Evolutionary conservation across 768 basidiomycete species (phyloP).

Genomic region (Melanogaster broomeanus): DNA sequence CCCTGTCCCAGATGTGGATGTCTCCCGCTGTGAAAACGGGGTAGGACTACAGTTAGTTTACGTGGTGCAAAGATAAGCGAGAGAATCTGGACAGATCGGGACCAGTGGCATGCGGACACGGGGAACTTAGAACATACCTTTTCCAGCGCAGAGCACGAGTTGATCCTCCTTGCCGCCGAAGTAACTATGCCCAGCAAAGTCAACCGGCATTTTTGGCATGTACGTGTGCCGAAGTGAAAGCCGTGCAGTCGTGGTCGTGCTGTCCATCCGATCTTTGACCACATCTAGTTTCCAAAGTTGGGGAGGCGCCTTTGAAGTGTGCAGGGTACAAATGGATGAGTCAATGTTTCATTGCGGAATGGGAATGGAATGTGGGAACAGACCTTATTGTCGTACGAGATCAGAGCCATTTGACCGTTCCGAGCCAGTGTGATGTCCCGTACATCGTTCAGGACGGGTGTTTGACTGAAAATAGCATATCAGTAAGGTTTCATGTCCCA

Average conservation of each 20-base stretch:
- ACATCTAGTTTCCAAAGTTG: constrained; percentile 69
- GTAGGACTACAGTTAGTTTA: neutral
- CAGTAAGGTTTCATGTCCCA: neutral
- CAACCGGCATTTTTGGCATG: constrained; percentile 63
- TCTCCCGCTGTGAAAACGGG: constrained; percentile 54
- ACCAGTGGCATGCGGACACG: neutral
- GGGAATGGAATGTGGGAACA: neutral
- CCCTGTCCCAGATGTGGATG: constrained; percentile 80
- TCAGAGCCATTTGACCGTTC: constrained; percentile 60
- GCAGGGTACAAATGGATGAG: neutral
- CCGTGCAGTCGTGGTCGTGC: constrained; percentile 20
- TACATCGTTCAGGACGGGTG: constrained; percentile 72
- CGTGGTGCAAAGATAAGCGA: neutral
- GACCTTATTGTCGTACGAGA: constrained; percentile 77
- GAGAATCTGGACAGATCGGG: neutral
- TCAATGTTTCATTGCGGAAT: neutral
- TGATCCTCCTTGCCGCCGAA: constrained; percentile 76
- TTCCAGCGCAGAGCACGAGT: constrained; percentile 71
- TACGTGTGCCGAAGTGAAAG: constrained; percentile 61
- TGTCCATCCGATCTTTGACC: constrained; percentile 48
- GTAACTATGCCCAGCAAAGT: constrained; percentile 75
- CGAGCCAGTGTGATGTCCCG: constrained; percentile 67
- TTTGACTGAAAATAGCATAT: constrained; percentile 47
- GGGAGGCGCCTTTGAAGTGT: constrained; percentile 53
- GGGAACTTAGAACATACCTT: constrained; percentile 45